Conservation (phyloP, 2,329 filamentous ascomycete species). For the Verticillium nubilum region DNA sequence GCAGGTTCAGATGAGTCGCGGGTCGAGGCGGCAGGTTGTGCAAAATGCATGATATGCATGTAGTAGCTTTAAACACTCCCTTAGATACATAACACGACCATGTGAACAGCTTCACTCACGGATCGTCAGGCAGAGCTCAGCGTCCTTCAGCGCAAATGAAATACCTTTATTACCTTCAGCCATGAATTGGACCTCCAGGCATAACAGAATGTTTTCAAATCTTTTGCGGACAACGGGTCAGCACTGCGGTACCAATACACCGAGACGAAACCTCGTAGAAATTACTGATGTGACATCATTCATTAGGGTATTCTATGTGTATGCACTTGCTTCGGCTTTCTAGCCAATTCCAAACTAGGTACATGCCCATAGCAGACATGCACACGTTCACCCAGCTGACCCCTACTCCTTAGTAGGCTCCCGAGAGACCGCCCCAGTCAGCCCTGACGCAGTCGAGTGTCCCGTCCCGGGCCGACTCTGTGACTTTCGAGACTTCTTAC, state of each 20-base stretch:
- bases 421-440: not conserved
- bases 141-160: no score
- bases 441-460: conserved; percentile 21
- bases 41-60: not conserved
- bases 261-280: not conserved
- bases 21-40: not conserved
- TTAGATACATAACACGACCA: not conserved
- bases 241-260: no score
- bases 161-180: no score
- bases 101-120: not conserved
- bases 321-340: no score
- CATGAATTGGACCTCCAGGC: no score
- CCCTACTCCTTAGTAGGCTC: not conserved
- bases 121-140: no score
- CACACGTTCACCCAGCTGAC: not conserved
- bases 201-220: no score
- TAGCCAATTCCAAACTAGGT: not conserved
- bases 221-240: no score
- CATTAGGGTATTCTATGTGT: not conserved
- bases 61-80: not conserved
- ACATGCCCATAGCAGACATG: not conserved
- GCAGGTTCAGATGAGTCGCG: not conserved
- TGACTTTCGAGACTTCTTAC: conserved; percentile 43
- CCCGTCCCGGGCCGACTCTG: conserved; percentile 36
- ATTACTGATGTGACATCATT: not conserved